These are phyloP conservation scores for Colletotrichum musicola DNA, from an alignment of 2,329 filamentous ascomycete genomes.

Conservation along the genomic window DNA sequence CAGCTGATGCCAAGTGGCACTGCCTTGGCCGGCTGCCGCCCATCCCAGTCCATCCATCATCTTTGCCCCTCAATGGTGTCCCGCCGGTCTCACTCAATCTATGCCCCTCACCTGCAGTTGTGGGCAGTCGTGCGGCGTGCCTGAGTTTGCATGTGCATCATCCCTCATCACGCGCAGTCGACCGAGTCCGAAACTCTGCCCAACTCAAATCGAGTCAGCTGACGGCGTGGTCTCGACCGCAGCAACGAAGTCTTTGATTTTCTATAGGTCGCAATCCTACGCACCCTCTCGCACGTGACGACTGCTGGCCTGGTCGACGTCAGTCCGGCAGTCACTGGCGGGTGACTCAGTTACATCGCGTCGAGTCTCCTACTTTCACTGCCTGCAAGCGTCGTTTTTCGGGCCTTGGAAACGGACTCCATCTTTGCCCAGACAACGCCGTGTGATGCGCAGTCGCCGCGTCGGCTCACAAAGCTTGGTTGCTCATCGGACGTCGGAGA, in stretches of 20 bases:
- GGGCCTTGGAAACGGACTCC: neutral
- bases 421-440: conserved; percentile 4
- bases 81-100: too few relatives aligned
- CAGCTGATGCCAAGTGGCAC: conserved; percentile 18
- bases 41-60: neutral
- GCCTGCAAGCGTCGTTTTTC: neutral
- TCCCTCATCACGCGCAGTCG: conserved; percentile 19
- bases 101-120: too few relatives aligned
- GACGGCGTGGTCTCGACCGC: conserved; percentile 11
- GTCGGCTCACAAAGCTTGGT: conserved; percentile 32
- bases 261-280: neutral
- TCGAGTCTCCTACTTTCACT: neutral
- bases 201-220: conserved; percentile 29
- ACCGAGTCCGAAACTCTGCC: conserved; percentile 26
- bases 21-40: neutral
- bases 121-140: neutral
- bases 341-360: conserved; percentile 10
- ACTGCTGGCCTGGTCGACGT: too few relatives aligned
- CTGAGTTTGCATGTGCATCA: conserved; percentile 22
- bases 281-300: too few relatives aligned
- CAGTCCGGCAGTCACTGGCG: too few relatives aligned
- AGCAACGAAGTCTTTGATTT: neutral
- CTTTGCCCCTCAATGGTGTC: neutral
- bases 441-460: conserved; percentile 28
- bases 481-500: neutral